Evolutionary conservation across 257 asterid species (phyloP).

Genomic region (Solanum medicagineum): DNA sequence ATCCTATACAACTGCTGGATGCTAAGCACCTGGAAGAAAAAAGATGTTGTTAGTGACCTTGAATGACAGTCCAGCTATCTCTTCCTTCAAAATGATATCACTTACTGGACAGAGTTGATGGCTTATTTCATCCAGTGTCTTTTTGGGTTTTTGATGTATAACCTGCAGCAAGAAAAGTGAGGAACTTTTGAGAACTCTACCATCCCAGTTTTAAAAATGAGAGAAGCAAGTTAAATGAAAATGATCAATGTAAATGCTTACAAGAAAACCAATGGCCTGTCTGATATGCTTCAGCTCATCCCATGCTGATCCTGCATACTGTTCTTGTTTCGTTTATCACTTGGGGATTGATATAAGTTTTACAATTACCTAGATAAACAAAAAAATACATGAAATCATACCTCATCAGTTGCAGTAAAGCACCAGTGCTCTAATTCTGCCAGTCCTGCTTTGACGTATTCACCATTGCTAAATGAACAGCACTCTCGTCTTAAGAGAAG

Average conservation of each 20-base stretch:
- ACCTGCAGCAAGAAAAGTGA: conserved; percentile 33
- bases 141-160: conserved; percentile 92
- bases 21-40: conserved; percentile 63
- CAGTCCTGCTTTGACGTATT: conserved; percentile 90
- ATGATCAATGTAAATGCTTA: conserved; percentile 7
- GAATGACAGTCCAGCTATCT: not conserved
- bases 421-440: conserved; percentile 96
- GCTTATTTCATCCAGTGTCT: conserved; percentile 83
- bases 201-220: not conserved
- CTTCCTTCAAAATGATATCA: conserved; percentile 1
- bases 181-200: not conserved
- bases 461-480: conserved; percentile 96
- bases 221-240: not conserved
- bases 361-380: not conserved
- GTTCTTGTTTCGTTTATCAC: conserved; percentile 21
- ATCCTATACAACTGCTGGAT: conserved; percentile 92
- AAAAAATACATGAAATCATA: conserved; percentile 12
- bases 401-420: conserved; percentile 75
- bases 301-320: conserved; percentile 98
- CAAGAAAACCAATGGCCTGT: conserved; percentile 97
- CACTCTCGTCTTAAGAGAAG: conserved; percentile 93
- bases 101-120: conserved; percentile 82
- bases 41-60: not conserved
- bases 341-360: not conserved
- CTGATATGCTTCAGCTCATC: conserved; percentile 97